Conservation (phyloP, 2,329 filamentous ascomycete species). For the Cryphonectria naterciae region DNA sequence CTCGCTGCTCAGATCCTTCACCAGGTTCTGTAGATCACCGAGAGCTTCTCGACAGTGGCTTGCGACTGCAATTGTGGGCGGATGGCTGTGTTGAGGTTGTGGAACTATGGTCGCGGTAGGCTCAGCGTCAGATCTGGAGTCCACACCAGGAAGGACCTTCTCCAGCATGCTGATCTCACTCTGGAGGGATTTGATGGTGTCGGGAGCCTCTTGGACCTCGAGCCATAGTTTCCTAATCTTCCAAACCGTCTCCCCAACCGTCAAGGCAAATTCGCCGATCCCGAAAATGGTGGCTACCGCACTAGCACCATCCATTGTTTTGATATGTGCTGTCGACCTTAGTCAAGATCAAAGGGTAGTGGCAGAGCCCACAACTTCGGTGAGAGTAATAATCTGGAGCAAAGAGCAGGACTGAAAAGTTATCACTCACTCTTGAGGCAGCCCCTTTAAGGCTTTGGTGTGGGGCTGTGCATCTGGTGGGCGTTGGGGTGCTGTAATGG, state of each 20-base stretch:
- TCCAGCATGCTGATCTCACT: constrained; percentile 35
- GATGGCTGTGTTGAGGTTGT: constrained; percentile 27
- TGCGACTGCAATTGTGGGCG: constrained; percentile 27
- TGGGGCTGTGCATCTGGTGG: background rate
- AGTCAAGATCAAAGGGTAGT: background rate
- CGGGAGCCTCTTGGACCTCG: constrained; percentile 35
- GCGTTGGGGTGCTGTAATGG: background rate
- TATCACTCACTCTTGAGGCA: background rate
- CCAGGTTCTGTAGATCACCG: constrained; percentile 27
- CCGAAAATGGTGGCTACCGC: constrained; percentile 34
- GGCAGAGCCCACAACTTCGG: background rate
- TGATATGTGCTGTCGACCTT: background rate
- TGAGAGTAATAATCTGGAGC: background rate
- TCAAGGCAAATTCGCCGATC: constrained; percentile 31
- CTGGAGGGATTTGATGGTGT: background rate
- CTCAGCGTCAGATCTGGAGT: constrained; percentile 27
- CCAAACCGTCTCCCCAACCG: constrained; percentile 31
- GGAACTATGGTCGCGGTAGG: background rate
- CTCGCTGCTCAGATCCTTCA: constrained; percentile 30
- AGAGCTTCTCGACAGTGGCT: constrained; percentile 34
- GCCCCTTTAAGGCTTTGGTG: background rate
- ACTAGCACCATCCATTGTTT: background rate
- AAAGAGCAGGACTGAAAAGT: background rate
- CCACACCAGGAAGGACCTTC: constrained; percentile 32
- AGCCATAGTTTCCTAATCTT: constrained; percentile 36